Percentiles rank a stretch among this genome's conserved stretches.
phyloP scores from a whole-genome alignment of 108 stramenopile genomes.

The Cyclostephanos invisitatus region DNA sequence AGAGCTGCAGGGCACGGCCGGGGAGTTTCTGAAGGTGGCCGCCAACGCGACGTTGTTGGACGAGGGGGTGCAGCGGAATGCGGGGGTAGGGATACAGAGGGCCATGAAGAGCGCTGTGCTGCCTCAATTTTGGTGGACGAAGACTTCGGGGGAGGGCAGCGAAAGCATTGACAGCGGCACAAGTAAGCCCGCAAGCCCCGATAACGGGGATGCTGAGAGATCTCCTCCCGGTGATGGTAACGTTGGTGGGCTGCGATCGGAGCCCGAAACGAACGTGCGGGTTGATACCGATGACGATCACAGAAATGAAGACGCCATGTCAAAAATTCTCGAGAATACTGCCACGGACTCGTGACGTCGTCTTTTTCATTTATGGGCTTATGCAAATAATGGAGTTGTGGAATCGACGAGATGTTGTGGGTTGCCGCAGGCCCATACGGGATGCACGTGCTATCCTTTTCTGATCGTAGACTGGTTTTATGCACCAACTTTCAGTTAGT shows the following conservation, averaged over 20 bases:
- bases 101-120: conserved; percentile 32
- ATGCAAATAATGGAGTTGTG: no score
- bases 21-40: conserved; percentile 51
- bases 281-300: background rate
- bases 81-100: conserved; percentile 36
- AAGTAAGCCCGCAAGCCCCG: background rate
- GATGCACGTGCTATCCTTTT: no score
- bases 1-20: conserved; percentile 33
- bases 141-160: background rate
- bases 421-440: no score
- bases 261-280: background rate
- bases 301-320: background rate
- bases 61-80: conserved; percentile 40
- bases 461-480: no score
- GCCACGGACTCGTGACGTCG: background rate
- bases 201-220: background rate
- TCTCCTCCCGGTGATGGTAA: background rate
- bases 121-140: conserved; percentile 10
- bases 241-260: background rate
- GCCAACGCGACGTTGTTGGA: conserved; percentile 40
- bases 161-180: background rate
- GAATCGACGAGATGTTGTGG: no score
- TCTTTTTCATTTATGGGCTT: background rate
- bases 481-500: no score
- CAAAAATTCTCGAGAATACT: background rate